phyloP scores from a whole-genome alignment of 2,329 filamentous ascomycete species.

The Cladosporium sp. region DNA sequence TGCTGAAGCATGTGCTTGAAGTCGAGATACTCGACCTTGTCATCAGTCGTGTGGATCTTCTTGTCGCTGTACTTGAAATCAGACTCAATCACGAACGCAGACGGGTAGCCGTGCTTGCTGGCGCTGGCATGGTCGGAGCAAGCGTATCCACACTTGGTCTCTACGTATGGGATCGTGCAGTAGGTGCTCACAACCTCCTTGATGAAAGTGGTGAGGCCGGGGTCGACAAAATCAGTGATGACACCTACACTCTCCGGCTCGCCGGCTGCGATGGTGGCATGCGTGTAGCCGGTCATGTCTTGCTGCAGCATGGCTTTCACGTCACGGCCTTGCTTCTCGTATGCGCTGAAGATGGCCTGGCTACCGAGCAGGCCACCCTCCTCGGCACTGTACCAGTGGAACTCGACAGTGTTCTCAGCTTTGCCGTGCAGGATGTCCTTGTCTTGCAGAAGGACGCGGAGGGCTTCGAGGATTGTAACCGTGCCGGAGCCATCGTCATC shows the following conservation, averaged over 20 bases:
- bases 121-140: conserved; percentile 73
- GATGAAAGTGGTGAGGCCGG: conserved; percentile 79
- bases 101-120: conserved; percentile 69
- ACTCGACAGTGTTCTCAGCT: conserved; percentile 83
- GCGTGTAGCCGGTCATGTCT: conserved; percentile 91
- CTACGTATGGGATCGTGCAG: conserved; percentile 80
- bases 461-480: conserved; percentile 89
- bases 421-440: conserved; percentile 67
- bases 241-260: conserved; percentile 83
- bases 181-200: conserved; percentile 84
- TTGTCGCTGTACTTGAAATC: conserved; percentile 61
- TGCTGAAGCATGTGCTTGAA: conserved; percentile 94
- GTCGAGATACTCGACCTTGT: conserved; percentile 66
- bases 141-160: conserved; percentile 86
- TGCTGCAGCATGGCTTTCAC: conserved; percentile 98
- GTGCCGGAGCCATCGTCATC: conserved; percentile 71
- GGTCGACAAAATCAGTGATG: conserved; percentile 87
- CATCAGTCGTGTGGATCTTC: conserved; percentile 67
- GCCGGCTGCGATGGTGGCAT: conserved; percentile 77
- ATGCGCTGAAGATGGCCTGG: conserved; percentile 81
- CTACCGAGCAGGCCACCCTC: conserved; percentile 83
- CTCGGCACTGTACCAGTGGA: conserved; percentile 94
- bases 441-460: conserved; percentile 68
- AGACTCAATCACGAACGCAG: conserved; percentile 72
- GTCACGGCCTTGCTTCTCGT: conserved; percentile 67